These are phyloP conservation scores for Aspergillus incahuasiensis DNA, from an alignment of 495 filamentous ascomycete species.

Conservation along the genomic window DNA sequence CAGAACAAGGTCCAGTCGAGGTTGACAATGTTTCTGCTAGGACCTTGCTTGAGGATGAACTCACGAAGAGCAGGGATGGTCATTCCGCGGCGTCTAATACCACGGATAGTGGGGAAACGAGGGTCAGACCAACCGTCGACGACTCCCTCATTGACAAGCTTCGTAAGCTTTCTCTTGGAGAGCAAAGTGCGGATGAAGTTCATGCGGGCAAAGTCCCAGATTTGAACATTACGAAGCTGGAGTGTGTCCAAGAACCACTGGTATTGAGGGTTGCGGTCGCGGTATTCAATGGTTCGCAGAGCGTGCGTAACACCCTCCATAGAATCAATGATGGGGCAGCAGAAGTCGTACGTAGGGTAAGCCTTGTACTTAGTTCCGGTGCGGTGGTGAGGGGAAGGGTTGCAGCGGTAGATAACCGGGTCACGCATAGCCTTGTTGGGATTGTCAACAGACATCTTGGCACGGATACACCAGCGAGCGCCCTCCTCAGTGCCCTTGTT, in stretches of 20 bases:
- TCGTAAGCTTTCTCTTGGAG: conserved; percentile 92
- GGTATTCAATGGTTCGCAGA: conserved; percentile 92
- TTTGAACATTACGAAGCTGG: conserved; percentile 79
- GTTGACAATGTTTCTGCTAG: conserved; percentile 80
- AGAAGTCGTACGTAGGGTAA: conserved; percentile 95
- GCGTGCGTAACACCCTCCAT: conserved; percentile 94
- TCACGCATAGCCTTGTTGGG: conserved; percentile 85
- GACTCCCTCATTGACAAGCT: conserved; percentile 77
- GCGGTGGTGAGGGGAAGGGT: conserved; percentile 74
- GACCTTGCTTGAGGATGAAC: conserved; percentile 91
- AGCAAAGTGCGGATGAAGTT: conserved; percentile 90
- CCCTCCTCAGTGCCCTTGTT: conserved; percentile 74
- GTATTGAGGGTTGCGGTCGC: conserved; percentile 95
- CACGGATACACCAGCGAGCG: conserved; percentile 75
- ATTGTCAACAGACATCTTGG: conserved; percentile 79
- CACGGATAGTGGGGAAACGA: conserved; percentile 89
- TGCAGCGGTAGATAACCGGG: conserved; percentile 91
- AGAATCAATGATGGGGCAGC: conserved; percentile 85
- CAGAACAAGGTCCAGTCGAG: conserved; percentile 91
- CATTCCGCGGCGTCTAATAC: conserved; percentile 85
- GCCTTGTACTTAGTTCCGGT: conserved; percentile 89
- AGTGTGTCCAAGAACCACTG: conserved; percentile 90
- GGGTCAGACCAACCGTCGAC: conserved; percentile 96
- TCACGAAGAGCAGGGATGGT: conserved; percentile 82
- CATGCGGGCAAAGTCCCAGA: conserved; percentile 97